A percentile compares a stretch with the other conserved stretches of the same genome.
Conservation (phyloP, 306 rosid species). For the Quercus robur region DNA sequence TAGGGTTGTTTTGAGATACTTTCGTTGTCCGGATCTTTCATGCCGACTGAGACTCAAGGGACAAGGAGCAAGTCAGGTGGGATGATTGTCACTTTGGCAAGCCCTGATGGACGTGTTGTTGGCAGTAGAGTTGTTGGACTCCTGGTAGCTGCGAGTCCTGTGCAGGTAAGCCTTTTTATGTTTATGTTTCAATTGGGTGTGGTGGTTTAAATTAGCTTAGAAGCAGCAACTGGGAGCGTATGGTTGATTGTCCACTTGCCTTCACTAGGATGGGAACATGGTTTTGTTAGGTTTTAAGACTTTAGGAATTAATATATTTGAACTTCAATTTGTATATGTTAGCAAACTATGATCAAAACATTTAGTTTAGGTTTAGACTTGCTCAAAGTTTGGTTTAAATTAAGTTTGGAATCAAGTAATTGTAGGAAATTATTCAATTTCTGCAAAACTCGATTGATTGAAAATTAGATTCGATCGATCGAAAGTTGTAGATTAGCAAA, state of each 20-base stretch:
- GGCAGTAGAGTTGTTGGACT: conserved; percentile 77
- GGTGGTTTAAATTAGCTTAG: not conserved
- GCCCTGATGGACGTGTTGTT: conserved; percentile 71
- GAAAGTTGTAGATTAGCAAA: no score
- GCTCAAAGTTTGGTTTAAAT: no score
- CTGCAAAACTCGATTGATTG: no score
- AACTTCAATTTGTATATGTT: no score
- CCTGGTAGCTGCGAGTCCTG: conserved; percentile 75
- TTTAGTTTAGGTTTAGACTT: no score
- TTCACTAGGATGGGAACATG: not conserved
- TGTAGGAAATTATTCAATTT: no score
- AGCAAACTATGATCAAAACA: no score
- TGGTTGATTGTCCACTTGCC: not conserved
- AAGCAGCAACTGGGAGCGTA: not conserved
- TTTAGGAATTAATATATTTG: no score
- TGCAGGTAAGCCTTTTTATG: conserved; percentile 47
- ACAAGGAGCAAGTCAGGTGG: conserved; percentile 71
- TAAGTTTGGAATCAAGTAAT: no score
- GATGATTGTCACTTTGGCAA: conserved; percentile 66
- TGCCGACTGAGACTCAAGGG: conserved; percentile 75
- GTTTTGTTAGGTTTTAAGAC: not conserved
- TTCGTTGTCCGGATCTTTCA: conserved; percentile 67
- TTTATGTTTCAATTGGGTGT: not conserved
- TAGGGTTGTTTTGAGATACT: conserved; percentile 88
- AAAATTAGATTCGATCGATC: no score